Conservation (phyloP, 2,329 filamentous ascomycete genomes). For the Pestalotiopsis fici region DNA sequence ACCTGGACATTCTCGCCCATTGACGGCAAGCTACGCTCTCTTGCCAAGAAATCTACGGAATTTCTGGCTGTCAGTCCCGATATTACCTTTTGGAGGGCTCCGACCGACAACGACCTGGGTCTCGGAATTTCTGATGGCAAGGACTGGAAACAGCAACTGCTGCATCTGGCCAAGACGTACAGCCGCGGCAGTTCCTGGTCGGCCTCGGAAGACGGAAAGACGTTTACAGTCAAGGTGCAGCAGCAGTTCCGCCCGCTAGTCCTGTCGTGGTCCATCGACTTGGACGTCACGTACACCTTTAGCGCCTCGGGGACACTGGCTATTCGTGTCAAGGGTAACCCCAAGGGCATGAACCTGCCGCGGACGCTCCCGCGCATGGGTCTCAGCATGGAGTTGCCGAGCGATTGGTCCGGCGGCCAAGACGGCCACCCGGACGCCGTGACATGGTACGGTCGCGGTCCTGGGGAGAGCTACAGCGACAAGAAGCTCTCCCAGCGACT, state of each 20-base stretch:
- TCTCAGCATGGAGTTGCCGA: slow-evolving; percentile 44
- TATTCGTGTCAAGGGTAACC: slow-evolving; percentile 49
- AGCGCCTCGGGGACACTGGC: slow-evolving; percentile 41
- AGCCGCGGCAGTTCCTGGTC: slow-evolving; percentile 32
- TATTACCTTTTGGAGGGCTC: slow-evolving; percentile 58
- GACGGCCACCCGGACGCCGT: slow-evolving; percentile 21
- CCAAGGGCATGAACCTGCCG: slow-evolving; percentile 50
- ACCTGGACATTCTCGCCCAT: slow-evolving; percentile 27
- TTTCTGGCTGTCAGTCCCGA: slow-evolving; percentile 24
- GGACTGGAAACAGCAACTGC: slow-evolving; percentile 52
- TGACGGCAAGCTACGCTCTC: slow-evolving; percentile 23
- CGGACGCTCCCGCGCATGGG: slow-evolving; percentile 64
- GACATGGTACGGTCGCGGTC: slow-evolving; percentile 68
- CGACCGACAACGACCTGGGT: slow-evolving; percentile 65
- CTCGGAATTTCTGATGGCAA: slow-evolving; percentile 42
- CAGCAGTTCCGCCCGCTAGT: slow-evolving; percentile 61
- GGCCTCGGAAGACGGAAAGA: slow-evolving; percentile 24
- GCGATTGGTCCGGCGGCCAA: slow-evolving; percentile 16
- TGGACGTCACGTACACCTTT: slow-evolving; percentile 58
- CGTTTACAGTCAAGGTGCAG: slow-evolving; percentile 43
- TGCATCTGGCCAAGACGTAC: slow-evolving; percentile 41
- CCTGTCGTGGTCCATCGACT: slow-evolving; percentile 59
- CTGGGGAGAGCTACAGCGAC: slow-evolving; percentile 68
- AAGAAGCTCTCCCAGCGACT: slow-evolving; percentile 62
- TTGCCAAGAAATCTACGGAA: slow-evolving; percentile 23